Percentiles rank a stretch among this genome's conserved stretches.
Evolutionary conservation across 371 early-diverging fungal species (phyloP).

Genomic region (Mucor circinelloides): DNA sequence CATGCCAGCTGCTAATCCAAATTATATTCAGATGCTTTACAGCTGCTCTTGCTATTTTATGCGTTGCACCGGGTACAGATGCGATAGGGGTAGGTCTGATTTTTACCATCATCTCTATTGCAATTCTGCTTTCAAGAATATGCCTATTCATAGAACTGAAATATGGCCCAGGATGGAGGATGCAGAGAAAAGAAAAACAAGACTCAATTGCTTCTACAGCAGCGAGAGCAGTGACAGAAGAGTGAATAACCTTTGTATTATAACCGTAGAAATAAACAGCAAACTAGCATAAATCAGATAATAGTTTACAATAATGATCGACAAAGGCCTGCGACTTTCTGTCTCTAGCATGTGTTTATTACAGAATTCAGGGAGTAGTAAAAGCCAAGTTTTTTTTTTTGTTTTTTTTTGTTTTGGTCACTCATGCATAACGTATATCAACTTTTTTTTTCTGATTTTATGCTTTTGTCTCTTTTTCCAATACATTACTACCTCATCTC

Average conservation of each 20-base stretch:
- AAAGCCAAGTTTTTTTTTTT: background rate
- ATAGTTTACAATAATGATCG: background rate
- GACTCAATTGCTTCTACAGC: background rate
- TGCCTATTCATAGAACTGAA: conserved; percentile 29
- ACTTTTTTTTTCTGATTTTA: too few relatives aligned
- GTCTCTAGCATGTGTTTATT: background rate
- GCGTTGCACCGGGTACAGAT: conserved; percentile 28
- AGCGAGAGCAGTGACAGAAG: background rate
- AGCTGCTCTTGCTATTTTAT: conserved; percentile 32
- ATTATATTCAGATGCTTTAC: conserved; percentile 29
- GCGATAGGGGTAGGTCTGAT: conserved; percentile 39
- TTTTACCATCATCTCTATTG: conserved; percentile 34
- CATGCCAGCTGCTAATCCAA: background rate
- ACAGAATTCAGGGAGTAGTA: background rate
- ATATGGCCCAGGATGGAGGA: conserved; percentile 40
- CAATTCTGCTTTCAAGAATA: conserved; percentile 35
- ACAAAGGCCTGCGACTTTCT: background rate
- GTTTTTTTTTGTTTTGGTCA: background rate
- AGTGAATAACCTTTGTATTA: background rate
- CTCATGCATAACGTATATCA: too few relatives aligned
- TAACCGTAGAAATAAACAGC: background rate
- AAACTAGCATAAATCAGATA: background rate
- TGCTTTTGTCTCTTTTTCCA: too few relatives aligned
- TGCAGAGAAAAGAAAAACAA: conserved; percentile 9
- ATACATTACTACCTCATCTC: too few relatives aligned